Base-by-base conservation (phyloP, 202 grass and related monocot genomes). In the Saccharum hybrid region DNA sequence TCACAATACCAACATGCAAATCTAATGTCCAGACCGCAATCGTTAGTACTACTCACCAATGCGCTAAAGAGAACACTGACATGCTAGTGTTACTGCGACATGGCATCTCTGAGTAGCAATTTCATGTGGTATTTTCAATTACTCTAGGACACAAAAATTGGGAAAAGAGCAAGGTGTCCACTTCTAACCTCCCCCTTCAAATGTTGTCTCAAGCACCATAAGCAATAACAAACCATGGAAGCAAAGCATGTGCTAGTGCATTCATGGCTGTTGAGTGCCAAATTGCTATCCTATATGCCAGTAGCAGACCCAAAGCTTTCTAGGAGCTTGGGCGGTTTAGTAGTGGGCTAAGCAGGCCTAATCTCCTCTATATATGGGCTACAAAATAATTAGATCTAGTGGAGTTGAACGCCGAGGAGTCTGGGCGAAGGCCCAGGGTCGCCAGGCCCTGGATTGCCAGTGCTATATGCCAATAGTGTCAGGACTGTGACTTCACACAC, bases 181-280 rank as follows among this genome's bases (percentile, higher is more conserved):
- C 39, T 61, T 66, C 38, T 75, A 73, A 73, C 30, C 34, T 67
- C 8, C 16, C 46, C 49, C 66, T 67, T 64, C 37, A 48, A 14
- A 49, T 73, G 28, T 41, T 59, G 46, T 60, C 43, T 76, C 36
- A 64, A 76, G 63, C 42, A 64, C 63, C 54, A 76, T 59, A 38
- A 77, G 57, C 51, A 61, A 43, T 56, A 81, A 71, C n/a, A 28
- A 80, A 60, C 56, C 33, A 70, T 66, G 23, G 74, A 72, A 86
- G 45, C 45, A 80, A 82, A 66, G 15, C 22, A 88, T 91, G 72
- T 85, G 66, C 21, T 63, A 36, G 42, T 40, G 82, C 54, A 41
- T 69, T 64, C 23, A 28, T 66, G 66, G 72, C 77, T 54, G 36
- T 63, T 88, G 41, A 75, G 57, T 78, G 40, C 40, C 81, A 77